These are phyloP conservation scores for Orychophragmus violaceus DNA, from an alignment of 345 rosid genomes.

Conservation along the genomic window DNA sequence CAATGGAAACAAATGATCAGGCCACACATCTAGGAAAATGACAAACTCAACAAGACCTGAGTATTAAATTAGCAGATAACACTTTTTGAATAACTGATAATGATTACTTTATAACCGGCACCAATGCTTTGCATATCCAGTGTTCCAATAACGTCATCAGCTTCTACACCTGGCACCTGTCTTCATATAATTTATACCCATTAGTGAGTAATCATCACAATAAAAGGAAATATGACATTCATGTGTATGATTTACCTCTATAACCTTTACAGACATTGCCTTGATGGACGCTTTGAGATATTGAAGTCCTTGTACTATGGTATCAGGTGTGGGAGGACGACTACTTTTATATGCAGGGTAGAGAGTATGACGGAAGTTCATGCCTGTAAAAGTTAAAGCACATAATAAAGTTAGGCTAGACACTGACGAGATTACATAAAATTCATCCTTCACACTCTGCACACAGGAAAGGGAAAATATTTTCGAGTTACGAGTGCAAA, in stretches of 20 bases:
- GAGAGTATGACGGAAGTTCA: slow-evolving; percentile 80
- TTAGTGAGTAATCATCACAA: slow-evolving; percentile 21
- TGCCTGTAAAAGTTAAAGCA: slow-evolving; percentile 38
- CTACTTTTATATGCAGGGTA: slow-evolving; percentile 86
- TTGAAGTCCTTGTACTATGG: slow-evolving; percentile 89
- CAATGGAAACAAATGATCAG: background rate
- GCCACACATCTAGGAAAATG: background rate
- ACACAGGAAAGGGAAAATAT: slow-evolving; percentile 1
- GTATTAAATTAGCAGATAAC: background rate
- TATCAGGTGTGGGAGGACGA: slow-evolving; percentile 95
- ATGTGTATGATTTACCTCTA: slow-evolving; percentile 58
- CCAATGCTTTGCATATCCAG: slow-evolving; percentile 77
- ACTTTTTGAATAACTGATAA: slow-evolving; percentile 4
- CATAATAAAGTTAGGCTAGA: background rate
- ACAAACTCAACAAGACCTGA: background rate
- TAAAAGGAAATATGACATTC: background rate
- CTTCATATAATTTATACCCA: slow-evolving; percentile 25
- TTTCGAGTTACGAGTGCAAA: background rate
- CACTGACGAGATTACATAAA: background rate
- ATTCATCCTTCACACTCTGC: background rate
- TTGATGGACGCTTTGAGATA: slow-evolving; percentile 92
- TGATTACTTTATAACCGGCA: slow-evolving; percentile 67
- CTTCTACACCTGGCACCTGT: slow-evolving; percentile 98
- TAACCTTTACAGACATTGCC: slow-evolving; percentile 90
- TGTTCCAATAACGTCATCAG: slow-evolving; percentile 97